Percentiles rank a stretch among this genome's conserved stretches.
These are phyloP conservation scores for Hyaloscypha finlandica DNA, from an alignment of 495 filamentous ascomycete species.

Conservation along the genomic window DNA sequence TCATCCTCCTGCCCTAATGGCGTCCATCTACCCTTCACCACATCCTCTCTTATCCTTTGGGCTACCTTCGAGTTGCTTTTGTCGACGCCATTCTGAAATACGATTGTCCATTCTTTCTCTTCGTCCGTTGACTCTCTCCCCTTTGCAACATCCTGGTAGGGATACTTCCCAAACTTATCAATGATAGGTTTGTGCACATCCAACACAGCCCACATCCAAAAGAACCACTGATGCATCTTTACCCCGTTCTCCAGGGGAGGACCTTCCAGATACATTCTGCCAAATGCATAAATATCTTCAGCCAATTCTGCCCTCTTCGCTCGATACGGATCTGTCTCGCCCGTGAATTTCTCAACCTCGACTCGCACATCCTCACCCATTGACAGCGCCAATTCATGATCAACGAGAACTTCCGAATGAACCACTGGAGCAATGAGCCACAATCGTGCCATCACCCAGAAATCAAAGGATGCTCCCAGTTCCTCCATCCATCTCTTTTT, in stretches of 20 bases:
- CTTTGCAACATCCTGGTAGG: background rate
- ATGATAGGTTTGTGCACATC: conserved; percentile 1
- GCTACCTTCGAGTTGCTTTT: background rate
- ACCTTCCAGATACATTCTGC: background rate
- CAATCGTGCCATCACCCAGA: background rate
- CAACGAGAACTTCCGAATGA: background rate
- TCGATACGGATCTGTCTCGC: background rate
- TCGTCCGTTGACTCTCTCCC: background rate
- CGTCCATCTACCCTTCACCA: background rate
- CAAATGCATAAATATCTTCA: background rate
- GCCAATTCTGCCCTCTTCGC: background rate
- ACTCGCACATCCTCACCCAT: background rate
- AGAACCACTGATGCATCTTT: background rate
- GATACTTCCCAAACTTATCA: background rate
- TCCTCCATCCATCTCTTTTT: background rate
- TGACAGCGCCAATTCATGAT: background rate
- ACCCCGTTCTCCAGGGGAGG: background rate
- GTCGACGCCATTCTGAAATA: background rate
- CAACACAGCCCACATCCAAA: background rate
- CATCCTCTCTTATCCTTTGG: background rate
- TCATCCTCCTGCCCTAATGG: background rate
- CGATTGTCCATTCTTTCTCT: background rate
- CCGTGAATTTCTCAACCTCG: background rate
- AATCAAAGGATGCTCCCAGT: background rate
- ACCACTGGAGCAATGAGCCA: background rate